phyloP scores from a whole-genome alignment of 768 basidiomycete genomes.

The Thelephora ganbajun region DNA sequence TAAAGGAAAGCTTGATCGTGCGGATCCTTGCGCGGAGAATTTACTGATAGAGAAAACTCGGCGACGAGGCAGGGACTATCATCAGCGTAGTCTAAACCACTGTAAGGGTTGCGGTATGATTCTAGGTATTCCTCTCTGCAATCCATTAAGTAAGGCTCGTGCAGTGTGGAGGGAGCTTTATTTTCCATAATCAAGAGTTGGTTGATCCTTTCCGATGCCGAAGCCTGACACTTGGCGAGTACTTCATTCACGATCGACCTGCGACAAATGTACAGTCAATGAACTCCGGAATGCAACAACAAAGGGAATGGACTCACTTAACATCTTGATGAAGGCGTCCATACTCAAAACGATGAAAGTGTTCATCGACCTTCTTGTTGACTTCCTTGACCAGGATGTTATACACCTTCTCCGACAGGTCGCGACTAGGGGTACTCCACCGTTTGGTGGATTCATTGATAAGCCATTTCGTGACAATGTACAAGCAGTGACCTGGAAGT shows the following conservation, averaged over 20 bases:
- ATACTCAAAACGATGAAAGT: conserved; percentile 9
- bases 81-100: too few relatives aligned
- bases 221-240: conserved; percentile 1
- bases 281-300: neutral
- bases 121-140: conserved; percentile 20
- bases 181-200: conserved; percentile 4
- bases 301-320: neutral
- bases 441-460: conserved; percentile 4
- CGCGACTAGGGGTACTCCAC: conserved; percentile 8
- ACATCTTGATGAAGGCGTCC: conserved; percentile 10
- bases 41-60: too few relatives aligned
- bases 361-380: conserved; percentile 2
- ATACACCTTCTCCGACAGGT: conserved; percentile 6
- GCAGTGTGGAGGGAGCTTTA: conserved; percentile 7
- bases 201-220: conserved; percentile 1
- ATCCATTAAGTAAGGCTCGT: conserved; percentile 8
- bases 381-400: conserved; percentile 6
- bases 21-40: conserved; percentile 34
- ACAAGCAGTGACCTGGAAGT: conserved; percentile 48
- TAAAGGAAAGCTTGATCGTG: conserved; percentile 40
- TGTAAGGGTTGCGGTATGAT: conserved; percentile 14
- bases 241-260: conserved; percentile 5
- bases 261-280: neutral
- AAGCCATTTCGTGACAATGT: conserved; percentile 14
- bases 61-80: too few relatives aligned